These are phyloP conservation scores for Cordyceps cateniannulata DNA, from an alignment of 2,329 filamentous ascomycete genomes.

Conservation along the genomic window DNA sequence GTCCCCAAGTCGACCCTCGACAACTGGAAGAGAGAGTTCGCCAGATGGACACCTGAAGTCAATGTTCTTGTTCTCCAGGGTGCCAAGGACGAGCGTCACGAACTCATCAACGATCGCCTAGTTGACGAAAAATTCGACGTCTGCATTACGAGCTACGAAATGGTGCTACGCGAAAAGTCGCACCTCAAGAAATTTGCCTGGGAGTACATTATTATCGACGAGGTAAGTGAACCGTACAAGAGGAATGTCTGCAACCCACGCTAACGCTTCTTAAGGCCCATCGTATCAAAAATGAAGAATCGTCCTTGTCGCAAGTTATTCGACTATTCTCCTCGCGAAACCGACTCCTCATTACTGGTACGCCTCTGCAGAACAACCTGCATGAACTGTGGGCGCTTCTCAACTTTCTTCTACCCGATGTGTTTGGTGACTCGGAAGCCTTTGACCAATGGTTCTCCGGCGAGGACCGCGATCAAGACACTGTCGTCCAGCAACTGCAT, in stretches of 20 bases:
- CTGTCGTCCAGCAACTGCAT: constrained; percentile 92
- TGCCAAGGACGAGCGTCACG: constrained; percentile 84
- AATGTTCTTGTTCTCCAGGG: constrained; percentile 92
- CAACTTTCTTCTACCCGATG: constrained; percentile 96
- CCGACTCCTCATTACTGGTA: constrained; percentile 90
- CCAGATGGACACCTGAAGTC: constrained; percentile 89
- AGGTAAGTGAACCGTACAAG: constrained; percentile 33
- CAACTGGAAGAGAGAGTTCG: constrained; percentile 96
- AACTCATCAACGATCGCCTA: constrained; percentile 84
- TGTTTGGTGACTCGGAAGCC: constrained; percentile 92
- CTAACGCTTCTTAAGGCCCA: constrained; percentile 50
- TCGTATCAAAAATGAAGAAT: constrained; percentile 99
- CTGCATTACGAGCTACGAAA: constrained; percentile 97
- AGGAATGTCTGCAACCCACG: neutral
- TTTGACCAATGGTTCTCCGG: constrained; percentile 98
- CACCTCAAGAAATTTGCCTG: constrained; percentile 96
- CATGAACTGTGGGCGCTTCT: constrained; percentile 97
- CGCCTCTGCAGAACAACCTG: constrained; percentile 93
- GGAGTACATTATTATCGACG: constrained; percentile 99
- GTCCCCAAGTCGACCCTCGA: constrained; percentile 97
- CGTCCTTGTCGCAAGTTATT: constrained; percentile 92
- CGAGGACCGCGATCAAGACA: constrained; percentile 85
- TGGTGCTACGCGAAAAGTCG: constrained; percentile 92
- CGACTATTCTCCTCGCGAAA: constrained; percentile 94
- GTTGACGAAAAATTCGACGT: constrained; percentile 95